Evolutionary conservation across 768 basidiomycete species (phyloP).

Genomic region (Russula vinacea): DNA sequence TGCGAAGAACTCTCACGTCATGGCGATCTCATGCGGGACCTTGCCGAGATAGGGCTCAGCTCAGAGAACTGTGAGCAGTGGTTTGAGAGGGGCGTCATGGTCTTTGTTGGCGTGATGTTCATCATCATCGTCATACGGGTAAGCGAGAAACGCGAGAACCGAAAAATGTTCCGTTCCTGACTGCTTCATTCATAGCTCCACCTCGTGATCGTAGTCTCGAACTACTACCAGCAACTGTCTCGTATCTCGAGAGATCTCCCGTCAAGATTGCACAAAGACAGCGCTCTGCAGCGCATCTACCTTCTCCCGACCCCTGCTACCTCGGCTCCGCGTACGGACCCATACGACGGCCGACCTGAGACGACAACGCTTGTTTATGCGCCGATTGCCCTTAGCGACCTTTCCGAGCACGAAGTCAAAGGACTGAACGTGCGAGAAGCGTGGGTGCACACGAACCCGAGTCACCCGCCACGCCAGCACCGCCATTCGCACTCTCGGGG

Average conservation of each 20-base stretch:
- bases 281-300: slow-evolving; percentile 56
- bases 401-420: slow-evolving; percentile 52
- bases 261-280: slow-evolving; percentile 28
- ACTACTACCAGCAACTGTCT: slow-evolving; percentile 55
- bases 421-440: slow-evolving; percentile 58
- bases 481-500: slow-evolving; percentile 31
- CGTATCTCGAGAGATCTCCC: slow-evolving; percentile 39
- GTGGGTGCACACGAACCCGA: slow-evolving; percentile 47
- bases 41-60: slow-evolving; percentile 69
- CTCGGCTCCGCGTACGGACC: slow-evolving; percentile 31
- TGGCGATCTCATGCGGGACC: slow-evolving; percentile 67
- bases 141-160: slow-evolving; percentile 36
- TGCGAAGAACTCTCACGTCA: slow-evolving; percentile 77
- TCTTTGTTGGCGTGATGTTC: slow-evolving; percentile 54
- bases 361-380: slow-evolving; percentile 53
- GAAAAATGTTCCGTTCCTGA: background rate
- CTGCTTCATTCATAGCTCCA: slow-evolving; percentile 52
- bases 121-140: slow-evolving; percentile 66
- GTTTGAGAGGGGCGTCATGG: slow-evolving; percentile 65
- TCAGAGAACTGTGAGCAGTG: slow-evolving; percentile 80
- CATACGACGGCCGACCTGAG: background rate
- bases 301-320: slow-evolving; percentile 49
- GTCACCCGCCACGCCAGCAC: slow-evolving; percentile 33
- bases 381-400: slow-evolving; percentile 56
- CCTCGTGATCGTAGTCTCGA: slow-evolving; percentile 69